A percentile compares a stretch with the other conserved stretches of the same genome.
Conservation (phyloP, 495 filamentous ascomycete species). For the Penicillium riverlandense region DNA sequence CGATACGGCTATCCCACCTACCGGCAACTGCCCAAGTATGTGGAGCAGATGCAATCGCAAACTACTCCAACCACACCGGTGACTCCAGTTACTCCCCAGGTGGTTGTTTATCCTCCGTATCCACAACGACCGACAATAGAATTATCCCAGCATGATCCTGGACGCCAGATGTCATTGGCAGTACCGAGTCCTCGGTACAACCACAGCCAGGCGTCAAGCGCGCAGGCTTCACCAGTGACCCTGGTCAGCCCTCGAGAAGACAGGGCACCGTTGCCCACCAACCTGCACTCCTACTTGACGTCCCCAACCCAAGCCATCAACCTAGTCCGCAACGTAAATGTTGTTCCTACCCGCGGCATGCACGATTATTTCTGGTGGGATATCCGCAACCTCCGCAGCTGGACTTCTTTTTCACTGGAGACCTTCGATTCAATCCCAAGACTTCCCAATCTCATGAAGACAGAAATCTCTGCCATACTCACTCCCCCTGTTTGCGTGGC, state of each 20-base stretch:
- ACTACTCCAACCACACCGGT: constrained; percentile 39
- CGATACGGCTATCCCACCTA: constrained; percentile 77
- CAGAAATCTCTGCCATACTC: constrained; percentile 54
- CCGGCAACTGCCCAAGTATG: constrained; percentile 65
- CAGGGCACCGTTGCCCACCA: constrained; percentile 49
- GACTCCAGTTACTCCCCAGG: constrained; percentile 34
- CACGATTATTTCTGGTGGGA: constrained; percentile 93
- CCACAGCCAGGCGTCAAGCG: constrained; percentile 31
- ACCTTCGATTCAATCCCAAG: constrained; percentile 68
- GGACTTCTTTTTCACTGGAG: constrained; percentile 66
- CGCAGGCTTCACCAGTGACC: constrained; percentile 42
- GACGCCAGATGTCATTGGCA: constrained; percentile 29
- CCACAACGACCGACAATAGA: constrained; percentile 11
- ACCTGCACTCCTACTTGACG: constrained; percentile 71
- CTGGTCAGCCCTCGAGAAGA: constrained; percentile 26
- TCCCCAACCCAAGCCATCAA: constrained; percentile 70
- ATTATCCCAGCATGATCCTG: constrained; percentile 16
- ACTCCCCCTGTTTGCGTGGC: constrained; percentile 52
- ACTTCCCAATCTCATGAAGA: constrained; percentile 65
- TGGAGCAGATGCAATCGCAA: constrained; percentile 37
- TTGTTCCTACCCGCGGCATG: constrained; percentile 57
- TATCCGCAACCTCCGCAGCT: constrained; percentile 75
- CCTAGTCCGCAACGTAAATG: constrained; percentile 73
- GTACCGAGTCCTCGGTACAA: constrained; percentile 36
- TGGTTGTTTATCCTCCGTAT: constrained; percentile 35